Evolutionary conservation across 2,329 filamentous ascomycete genomes (phyloP).

Genomic region (Ophiostoma angusticollis): DNA sequence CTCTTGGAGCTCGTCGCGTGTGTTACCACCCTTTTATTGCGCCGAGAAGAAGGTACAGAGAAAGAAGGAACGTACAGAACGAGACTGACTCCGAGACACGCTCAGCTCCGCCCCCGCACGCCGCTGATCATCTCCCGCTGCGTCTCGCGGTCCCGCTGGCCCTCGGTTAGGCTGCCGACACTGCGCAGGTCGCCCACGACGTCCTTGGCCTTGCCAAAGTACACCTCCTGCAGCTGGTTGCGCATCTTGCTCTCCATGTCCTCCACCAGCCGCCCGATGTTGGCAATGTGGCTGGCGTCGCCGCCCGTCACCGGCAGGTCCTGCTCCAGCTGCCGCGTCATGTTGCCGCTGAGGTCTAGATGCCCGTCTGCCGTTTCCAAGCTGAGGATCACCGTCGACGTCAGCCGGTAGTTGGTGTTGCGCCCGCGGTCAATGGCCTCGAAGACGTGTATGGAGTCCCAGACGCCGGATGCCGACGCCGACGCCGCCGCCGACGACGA

Average conservation of each 20-base stretch:
- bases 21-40: too few relatives aligned
- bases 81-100: not conserved
- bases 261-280: conserved; percentile 87
- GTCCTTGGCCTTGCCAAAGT: conserved; percentile 98
- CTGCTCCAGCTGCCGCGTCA: conserved; percentile 92
- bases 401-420: conserved; percentile 92
- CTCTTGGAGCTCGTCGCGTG: too few relatives aligned
- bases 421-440: conserved; percentile 88
- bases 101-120: conserved; percentile 27
- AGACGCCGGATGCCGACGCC: conserved; percentile 61
- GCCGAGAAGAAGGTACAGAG: too few relatives aligned
- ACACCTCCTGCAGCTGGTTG: conserved; percentile 94
- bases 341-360: conserved; percentile 90
- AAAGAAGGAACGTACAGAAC: not conserved
- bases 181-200: conserved; percentile 92
- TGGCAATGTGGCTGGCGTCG: conserved; percentile 88
- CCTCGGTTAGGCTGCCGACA: conserved; percentile 70
- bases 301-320: conserved; percentile 71
- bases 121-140: conserved; percentile 77
- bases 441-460: conserved; percentile 98
- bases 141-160: conserved; percentile 67
- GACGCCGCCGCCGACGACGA: conserved; percentile 26
- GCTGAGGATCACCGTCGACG: conserved; percentile 88
- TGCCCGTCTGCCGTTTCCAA: conserved; percentile 58
- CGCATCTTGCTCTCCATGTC: conserved; percentile 99